Conservation (phyloP, 257 asterid species). For the Mentha longifolia region DNA sequence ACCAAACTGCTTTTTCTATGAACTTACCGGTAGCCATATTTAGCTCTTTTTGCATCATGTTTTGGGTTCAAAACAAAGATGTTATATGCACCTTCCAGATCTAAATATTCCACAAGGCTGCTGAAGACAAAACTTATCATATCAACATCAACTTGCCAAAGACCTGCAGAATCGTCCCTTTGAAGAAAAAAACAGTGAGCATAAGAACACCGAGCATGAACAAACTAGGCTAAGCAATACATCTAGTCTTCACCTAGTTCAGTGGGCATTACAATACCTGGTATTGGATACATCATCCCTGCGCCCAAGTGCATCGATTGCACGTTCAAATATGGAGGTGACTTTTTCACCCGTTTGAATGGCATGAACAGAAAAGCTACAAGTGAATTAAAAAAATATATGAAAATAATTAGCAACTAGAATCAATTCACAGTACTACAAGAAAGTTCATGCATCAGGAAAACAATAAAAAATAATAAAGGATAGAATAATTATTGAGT, state of each 20-base stretch:
- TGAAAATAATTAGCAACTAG: neutral
- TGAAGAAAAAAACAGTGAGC: conserved; percentile 34
- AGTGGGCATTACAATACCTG: conserved; percentile 51
- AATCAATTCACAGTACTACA: conserved; percentile 18
- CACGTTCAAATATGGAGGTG: conserved; percentile 88
- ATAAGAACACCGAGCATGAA: conserved; percentile 32
- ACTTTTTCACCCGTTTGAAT: conserved; percentile 96
- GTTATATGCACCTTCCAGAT: conserved; percentile 83
- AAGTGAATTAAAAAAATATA: conserved; percentile 38
- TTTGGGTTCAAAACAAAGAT: conserved; percentile 89
- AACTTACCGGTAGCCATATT: conserved; percentile 90
- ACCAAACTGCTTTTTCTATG: conserved; percentile 24
- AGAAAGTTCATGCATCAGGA: conserved; percentile 18
- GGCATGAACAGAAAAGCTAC: conserved; percentile 96
- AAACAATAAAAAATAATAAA: conserved; percentile 25
- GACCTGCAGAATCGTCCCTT: conserved; percentile 69
- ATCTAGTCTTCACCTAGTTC: conserved; percentile 21
- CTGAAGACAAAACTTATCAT: conserved; percentile 77
- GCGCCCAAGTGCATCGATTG: conserved; percentile 86
- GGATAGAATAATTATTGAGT: conserved; percentile 21
- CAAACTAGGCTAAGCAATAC: conserved; percentile 20
- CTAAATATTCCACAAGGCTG: conserved; percentile 94
- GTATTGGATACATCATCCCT: conserved; percentile 57
- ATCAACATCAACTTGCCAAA: conserved; percentile 97
- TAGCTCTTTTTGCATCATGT: conserved; percentile 64